phyloP scores from a whole-genome alignment of 2,329 filamentous ascomycete species.

The Microcyclospora tardicrescens region DNA sequence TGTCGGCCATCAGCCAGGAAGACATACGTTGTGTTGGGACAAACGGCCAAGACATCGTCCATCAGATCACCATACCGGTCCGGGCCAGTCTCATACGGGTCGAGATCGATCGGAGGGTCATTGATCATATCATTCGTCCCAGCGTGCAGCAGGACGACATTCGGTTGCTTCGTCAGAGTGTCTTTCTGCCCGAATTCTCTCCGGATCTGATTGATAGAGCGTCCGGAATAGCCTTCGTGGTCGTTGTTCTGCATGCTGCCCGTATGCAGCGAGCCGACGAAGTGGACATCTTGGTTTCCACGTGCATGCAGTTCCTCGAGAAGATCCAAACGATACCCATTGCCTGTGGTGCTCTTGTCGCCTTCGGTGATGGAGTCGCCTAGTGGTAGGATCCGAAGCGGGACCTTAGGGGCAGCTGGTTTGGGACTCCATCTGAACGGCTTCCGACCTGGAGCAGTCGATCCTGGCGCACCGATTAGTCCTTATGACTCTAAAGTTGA shows the following conservation, averaged over 20 bases:
- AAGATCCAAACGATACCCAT: conserved; percentile 6
- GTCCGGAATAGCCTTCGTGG: conserved; percentile 3
- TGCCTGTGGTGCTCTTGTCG: conserved; percentile 3
- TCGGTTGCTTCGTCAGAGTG: not conserved
- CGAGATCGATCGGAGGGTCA: no score
- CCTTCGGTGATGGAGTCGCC: conserved; percentile 31
- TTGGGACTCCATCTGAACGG: no score
- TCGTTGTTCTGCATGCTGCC: conserved; percentile 6
- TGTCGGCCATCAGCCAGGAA: no score
- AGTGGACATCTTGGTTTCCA: conserved; percentile 1
- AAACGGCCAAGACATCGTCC: no score
- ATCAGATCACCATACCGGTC: no score
- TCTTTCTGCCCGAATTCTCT: not conserved
- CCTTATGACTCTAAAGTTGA: no score
- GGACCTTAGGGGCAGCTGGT: not conserved
- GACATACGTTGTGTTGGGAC: no score
- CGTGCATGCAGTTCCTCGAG: conserved; percentile 1
- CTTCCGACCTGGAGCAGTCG: no score
- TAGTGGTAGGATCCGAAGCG: conserved; percentile 21
- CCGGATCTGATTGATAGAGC: conserved; percentile 1
- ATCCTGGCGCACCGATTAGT: no score
- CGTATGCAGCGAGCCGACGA: conserved; percentile 2
- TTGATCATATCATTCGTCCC: conserved; percentile 3
- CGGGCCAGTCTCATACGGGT: no score
- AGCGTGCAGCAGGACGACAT: conserved; percentile 5